Evolutionary conservation across 2,329 filamentous ascomycete genomes (phyloP).

Genomic region (Aulographum hederae): DNA sequence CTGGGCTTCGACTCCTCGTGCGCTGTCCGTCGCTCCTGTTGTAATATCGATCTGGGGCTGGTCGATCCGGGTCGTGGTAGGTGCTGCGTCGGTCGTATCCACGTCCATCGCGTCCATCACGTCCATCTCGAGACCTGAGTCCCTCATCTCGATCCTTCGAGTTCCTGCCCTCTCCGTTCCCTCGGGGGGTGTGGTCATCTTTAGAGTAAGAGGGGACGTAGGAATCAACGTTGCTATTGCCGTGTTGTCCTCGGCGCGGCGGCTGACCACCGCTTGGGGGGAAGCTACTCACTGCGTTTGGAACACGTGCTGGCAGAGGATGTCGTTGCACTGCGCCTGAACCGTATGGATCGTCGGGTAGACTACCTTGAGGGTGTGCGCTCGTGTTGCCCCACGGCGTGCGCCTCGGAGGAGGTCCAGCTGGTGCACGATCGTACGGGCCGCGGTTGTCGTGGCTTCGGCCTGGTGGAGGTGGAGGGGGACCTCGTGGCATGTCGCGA

Average conservation of each 20-base stretch:
- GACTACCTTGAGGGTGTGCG: too few species aligned
- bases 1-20: neutral
- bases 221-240: conserved; percentile 2
- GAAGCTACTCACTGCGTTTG: conserved; percentile 6
- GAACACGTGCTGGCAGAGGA: conserved; percentile 7
- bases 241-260: neutral
- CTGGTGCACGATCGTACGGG: conserved; percentile 16
- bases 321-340: conserved; percentile 4
- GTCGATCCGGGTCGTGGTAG: neutral
- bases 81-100: neutral
- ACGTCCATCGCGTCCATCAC: neutral
- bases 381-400: too few species aligned
- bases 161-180: neutral
- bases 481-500: conserved; percentile 16
- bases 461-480: conserved; percentile 13
- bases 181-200: too few species aligned
- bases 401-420: too few species aligned
- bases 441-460: conserved; percentile 12
- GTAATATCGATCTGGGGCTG: too few species aligned
- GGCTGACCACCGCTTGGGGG: conserved; percentile 3
- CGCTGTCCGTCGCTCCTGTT: too few species aligned
- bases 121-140: neutral
- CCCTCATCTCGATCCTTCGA: neutral
- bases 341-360: neutral
- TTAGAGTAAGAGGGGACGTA: conserved; percentile 6